Percentiles rank a stretch among this genome's conserved stretches.
phyloP scores from a whole-genome alignment of 345 rosid species.

The Garcia nutans region DNA sequence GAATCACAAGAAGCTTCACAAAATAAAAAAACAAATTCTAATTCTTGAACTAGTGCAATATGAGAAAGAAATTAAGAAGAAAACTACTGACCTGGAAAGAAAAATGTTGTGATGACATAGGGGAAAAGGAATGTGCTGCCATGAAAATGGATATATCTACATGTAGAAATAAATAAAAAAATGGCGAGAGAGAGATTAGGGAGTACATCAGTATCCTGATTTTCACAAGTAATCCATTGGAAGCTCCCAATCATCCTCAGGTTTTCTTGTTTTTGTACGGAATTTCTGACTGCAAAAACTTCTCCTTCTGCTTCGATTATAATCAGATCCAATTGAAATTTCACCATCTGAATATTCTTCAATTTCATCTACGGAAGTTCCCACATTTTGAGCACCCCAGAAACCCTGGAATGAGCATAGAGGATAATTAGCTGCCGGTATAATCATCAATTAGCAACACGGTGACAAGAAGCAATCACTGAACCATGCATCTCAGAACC shows the following conservation, averaged over 20 bases:
- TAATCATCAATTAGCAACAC: not conserved
- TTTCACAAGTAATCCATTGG: slow-evolving; percentile 58
- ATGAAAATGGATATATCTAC: not conserved
- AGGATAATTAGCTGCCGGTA: not conserved
- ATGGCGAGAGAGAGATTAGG: not conserved
- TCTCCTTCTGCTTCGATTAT: slow-evolving; percentile 24
- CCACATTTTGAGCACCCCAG: slow-evolving; percentile 51
- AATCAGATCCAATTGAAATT: slow-evolving; percentile 30
- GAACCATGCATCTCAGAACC: no score
- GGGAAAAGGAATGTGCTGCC: not conserved
- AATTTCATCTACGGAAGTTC: slow-evolving; percentile 36
- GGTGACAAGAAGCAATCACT: not conserved
- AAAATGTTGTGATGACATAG: not conserved
- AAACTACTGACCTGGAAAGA: not conserved
- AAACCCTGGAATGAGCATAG: slow-evolving; percentile 50
- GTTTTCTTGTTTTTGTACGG: slow-evolving; percentile 30
- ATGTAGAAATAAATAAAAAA: not conserved
- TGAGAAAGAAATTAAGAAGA: no score
- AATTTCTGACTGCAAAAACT: slow-evolving; percentile 26
- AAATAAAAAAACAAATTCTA: no score
- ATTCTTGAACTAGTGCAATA: not conserved
- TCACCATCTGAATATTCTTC: slow-evolving; percentile 45
- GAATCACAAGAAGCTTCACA: not conserved
- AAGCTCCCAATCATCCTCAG: slow-evolving; percentile 56
- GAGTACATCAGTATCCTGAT: not conserved